Conservation (phyloP, 1,284 basidiomycete species). For the Pseudozyma sp. region DNA sequence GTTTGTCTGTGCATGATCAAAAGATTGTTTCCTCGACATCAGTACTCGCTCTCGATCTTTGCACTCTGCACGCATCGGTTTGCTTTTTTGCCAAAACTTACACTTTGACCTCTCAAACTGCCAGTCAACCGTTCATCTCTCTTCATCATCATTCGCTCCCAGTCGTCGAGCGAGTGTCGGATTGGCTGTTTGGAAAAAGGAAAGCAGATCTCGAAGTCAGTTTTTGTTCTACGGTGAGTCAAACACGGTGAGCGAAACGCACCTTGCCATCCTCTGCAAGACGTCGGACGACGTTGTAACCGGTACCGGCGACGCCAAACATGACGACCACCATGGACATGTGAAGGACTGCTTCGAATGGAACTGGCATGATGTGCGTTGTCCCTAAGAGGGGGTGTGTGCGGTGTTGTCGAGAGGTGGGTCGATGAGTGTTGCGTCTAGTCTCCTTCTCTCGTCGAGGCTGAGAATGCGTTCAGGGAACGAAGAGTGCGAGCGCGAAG, state of each 20-base stretch:
- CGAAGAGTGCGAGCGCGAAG: neutral
- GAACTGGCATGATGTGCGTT: slow-evolving; percentile 64
- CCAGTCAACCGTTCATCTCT: slow-evolving; percentile 67
- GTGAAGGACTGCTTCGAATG: slow-evolving; percentile 66
- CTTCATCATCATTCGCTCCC: slow-evolving; percentile 68
- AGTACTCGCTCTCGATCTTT: neutral
- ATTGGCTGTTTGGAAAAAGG: slow-evolving; percentile 45
- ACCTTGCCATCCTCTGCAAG: slow-evolving; percentile 68
- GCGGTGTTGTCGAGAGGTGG: neutral
- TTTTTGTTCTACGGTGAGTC: no score
- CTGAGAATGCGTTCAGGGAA: no score
- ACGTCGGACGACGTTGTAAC: slow-evolving; percentile 62
- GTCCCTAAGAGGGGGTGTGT: neutral
- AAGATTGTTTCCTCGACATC: neutral
- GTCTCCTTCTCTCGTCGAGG: no score
- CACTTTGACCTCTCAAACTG: slow-evolving; percentile 63
- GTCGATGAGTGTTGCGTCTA: no score
- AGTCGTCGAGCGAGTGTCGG: slow-evolving; percentile 66
- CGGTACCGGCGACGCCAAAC: slow-evolving; percentile 68
- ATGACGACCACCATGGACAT: slow-evolving; percentile 68
- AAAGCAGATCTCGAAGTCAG: neutral
- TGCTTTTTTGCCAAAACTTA: slow-evolving; percentile 37
- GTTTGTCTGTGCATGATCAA: slow-evolving; percentile 46
- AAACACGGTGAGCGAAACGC: slow-evolving; percentile 11
- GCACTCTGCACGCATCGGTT: neutral